Evolutionary conservation across 2,329 filamentous ascomycete genomes (phyloP).

Genomic region (Colletotrichum tamarilloi): DNA sequence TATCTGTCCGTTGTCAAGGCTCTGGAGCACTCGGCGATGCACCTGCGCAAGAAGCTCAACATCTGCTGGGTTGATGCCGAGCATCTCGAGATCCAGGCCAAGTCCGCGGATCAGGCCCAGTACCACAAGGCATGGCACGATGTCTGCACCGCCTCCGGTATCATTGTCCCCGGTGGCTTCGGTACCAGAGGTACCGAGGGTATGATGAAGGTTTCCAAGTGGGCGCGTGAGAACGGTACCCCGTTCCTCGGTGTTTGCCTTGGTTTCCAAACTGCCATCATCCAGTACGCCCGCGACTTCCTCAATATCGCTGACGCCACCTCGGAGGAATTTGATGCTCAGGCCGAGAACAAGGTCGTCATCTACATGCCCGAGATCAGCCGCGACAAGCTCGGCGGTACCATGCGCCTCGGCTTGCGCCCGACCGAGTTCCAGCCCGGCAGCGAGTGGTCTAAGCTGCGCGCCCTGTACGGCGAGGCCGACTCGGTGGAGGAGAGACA

Average conservation of each 20-base stretch:
- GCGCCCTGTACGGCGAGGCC: slow-evolving; percentile 75
- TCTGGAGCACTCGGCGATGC: slow-evolving; percentile 92
- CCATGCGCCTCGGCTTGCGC: slow-evolving; percentile 85
- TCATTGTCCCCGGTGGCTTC: slow-evolving; percentile 81
- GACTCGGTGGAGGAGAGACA: slow-evolving; percentile 77
- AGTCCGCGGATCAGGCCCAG: slow-evolving; percentile 72
- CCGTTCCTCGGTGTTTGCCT: slow-evolving; percentile 91
- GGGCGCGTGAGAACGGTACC: slow-evolving; percentile 83
- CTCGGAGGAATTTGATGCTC: slow-evolving; percentile 65
- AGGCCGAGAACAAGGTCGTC: slow-evolving; percentile 76
- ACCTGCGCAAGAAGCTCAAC: slow-evolving; percentile 81
- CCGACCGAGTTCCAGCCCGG: slow-evolving; percentile 79
- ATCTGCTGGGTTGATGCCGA: slow-evolving; percentile 88
- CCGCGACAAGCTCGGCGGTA: slow-evolving; percentile 81
- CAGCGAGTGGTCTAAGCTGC: slow-evolving; percentile 82
- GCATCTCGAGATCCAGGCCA: slow-evolving; percentile 78
- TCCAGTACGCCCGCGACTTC: slow-evolving; percentile 85
- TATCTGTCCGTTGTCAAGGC: slow-evolving; percentile 89
- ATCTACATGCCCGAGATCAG: slow-evolving; percentile 94
- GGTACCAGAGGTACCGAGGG: slow-evolving; percentile 85
- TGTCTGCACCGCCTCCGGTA: slow-evolving; percentile 75
- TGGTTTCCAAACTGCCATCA: slow-evolving; percentile 92
- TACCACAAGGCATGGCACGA: slow-evolving; percentile 90
- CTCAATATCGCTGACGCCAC: slow-evolving; percentile 70
- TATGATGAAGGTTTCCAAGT: slow-evolving; percentile 89